Percentiles rank a stretch among this genome's conserved stretches.
Evolutionary conservation across 768 basidiomycete species (phyloP).

Genomic region (Amanita jacksonii): DNA sequence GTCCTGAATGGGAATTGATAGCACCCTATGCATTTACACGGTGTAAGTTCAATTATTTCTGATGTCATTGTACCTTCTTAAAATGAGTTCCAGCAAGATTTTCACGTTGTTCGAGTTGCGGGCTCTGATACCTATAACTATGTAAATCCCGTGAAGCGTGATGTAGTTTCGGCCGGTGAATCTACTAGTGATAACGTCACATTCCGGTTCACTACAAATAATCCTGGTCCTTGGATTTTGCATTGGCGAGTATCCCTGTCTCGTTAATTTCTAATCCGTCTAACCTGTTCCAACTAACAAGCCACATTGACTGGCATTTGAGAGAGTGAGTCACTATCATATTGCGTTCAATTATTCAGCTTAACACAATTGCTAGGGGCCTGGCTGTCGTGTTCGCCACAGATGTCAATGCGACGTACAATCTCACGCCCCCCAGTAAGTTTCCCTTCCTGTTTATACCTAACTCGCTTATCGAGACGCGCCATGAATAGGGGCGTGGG

Average conservation of each 20-base stretch:
- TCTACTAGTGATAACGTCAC: conserved; percentile 27
- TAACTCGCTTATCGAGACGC: neutral
- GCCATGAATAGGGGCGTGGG: conserved; percentile 20
- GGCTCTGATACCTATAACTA: conserved; percentile 30
- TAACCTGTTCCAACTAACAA: no score
- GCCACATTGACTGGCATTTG: neutral
- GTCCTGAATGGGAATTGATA: conserved; percentile 1
- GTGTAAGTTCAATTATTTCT: conserved; percentile 17
- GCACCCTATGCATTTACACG: conserved; percentile 33
- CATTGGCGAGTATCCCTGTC: conserved; percentile 27
- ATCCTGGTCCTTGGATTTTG: conserved; percentile 41
- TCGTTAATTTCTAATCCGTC: neutral
- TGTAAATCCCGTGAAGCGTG: conserved; percentile 43
- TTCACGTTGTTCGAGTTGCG: conserved; percentile 35
- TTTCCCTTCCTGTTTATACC: neutral
- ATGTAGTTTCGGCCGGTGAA: conserved; percentile 30
- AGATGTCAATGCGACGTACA: conserved; percentile 13
- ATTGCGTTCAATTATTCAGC: no score
- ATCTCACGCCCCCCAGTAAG: conserved; percentile 12
- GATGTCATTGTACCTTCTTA: neutral
- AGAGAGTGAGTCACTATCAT: no score
- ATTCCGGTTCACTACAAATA: conserved; percentile 42
- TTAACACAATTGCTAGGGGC: conserved; percentile 14
- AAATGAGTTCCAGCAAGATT: conserved; percentile 25
- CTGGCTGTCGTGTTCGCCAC: conserved; percentile 34